Conservation (phyloP, 129 eudicot genomes). For the Glebionis coronaria region DNA sequence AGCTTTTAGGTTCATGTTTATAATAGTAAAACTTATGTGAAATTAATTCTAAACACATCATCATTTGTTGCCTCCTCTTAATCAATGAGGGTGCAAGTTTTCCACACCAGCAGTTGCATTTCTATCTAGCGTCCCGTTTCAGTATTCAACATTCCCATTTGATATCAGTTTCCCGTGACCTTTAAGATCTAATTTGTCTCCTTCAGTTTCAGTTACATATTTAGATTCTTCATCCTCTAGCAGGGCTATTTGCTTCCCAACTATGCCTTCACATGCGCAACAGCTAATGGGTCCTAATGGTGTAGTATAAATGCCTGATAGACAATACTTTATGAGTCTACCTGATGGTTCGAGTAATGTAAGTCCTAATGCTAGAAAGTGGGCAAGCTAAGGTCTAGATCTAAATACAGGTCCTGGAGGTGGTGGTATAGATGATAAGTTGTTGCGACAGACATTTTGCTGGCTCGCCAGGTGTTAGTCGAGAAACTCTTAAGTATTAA, state of each 20-base stretch:
- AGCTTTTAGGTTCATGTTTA: too few relatives aligned
- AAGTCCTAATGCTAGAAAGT: constrained; percentile 48
- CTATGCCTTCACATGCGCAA: too few relatives aligned
- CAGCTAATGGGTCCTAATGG: constrained; percentile 45
- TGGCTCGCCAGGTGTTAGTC: constrained; percentile 53
- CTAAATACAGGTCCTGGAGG: too few relatives aligned
- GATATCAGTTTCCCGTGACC: constrained; percentile 62
- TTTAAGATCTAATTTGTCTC: constrained; percentile 32
- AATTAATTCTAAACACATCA: too few relatives aligned
- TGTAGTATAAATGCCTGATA: constrained; percentile 44
- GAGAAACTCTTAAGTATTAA: too few relatives aligned
- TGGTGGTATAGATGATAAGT: constrained; percentile 55
- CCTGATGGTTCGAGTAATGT: constrained; percentile 43
- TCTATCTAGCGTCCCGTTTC: constrained; percentile 43
- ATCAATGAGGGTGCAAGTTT: too few relatives aligned
- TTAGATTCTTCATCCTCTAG: constrained; percentile 47
- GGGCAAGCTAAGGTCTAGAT: too few relatives aligned
- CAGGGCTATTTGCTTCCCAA: constrained; percentile 51
- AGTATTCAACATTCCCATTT: constrained; percentile 59
- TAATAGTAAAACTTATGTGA: too few relatives aligned
- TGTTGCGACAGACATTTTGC: constrained; percentile 45
- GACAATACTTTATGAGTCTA: constrained; percentile 53
- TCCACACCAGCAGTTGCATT: constrained; percentile 36
- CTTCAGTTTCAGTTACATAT: constrained; percentile 47
- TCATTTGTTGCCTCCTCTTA: too few relatives aligned